These are phyloP conservation scores for Digitaria exilis DNA, from an alignment of 202 grass and related monocot species.

Conservation along the genomic window DNA sequence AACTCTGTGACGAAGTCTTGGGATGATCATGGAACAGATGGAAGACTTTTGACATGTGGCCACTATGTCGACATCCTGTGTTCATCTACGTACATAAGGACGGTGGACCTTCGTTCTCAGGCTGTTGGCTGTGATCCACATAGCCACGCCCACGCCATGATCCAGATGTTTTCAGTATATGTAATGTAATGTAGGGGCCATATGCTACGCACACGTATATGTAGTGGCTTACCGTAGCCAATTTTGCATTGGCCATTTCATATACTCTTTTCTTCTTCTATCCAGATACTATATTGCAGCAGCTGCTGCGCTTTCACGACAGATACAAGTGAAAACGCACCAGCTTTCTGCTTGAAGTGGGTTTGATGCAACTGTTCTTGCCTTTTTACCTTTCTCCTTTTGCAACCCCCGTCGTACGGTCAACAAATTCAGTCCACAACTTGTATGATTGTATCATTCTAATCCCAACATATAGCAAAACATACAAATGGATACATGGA, in stretches of 20 bases:
- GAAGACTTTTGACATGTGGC: slow-evolving; percentile 28
- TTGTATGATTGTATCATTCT: too few species aligned
- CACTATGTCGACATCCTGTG: slow-evolving; percentile 27
- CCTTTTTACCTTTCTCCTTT: neutral
- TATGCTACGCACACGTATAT: neutral
- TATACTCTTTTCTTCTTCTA: too few species aligned
- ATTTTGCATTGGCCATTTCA: neutral
- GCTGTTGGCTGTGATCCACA: neutral
- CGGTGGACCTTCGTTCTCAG: neutral
- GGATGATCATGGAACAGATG: neutral
- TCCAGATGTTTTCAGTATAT: neutral
- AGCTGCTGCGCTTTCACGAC: neutral
- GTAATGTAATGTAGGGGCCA: neutral
- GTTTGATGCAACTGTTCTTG: neutral
- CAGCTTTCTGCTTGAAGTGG: neutral
- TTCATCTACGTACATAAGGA: neutral
- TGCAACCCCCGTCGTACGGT: too few species aligned
- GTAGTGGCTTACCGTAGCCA: neutral
- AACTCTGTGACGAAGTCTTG: neutral
- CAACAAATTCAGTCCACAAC: too few species aligned
- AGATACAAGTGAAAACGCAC: neutral
- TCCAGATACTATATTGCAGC: too few species aligned
- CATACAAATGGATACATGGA: too few species aligned
- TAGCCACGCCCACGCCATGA: neutral
- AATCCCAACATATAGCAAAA: too few species aligned